These are phyloP conservation scores for Chytriomyces sp. DNA, from an alignment of 192 early-diverging fungal genomes.

Conservation along the genomic window DNA sequence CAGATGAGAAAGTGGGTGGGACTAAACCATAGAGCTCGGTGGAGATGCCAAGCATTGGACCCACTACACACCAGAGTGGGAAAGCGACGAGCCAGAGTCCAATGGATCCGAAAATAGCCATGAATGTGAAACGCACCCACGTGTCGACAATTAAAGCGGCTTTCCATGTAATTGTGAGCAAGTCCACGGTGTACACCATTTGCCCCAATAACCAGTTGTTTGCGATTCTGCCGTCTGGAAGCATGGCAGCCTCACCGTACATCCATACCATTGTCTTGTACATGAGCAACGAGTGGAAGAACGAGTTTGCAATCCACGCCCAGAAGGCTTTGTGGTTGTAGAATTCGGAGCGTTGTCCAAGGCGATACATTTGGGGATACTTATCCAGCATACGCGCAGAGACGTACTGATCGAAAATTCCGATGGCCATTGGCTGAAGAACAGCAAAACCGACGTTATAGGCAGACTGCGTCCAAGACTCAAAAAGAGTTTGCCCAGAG, in stretches of 20 bases:
- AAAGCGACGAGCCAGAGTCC: constrained; percentile 86
- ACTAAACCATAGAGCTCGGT: constrained; percentile 56
- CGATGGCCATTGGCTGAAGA: constrained; percentile 92
- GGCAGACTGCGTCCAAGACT: constrained; percentile 95
- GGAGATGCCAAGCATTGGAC: constrained; percentile 62
- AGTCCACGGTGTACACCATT: constrained; percentile 85
- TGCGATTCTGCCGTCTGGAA: constrained; percentile 72
- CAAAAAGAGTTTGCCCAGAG: constrained; percentile 95
- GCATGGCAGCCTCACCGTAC: constrained; percentile 72
- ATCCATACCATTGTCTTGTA: constrained; percentile 72
- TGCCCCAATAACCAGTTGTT: constrained; percentile 93
- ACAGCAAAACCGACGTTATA: constrained; percentile 96
- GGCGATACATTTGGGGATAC: constrained; percentile 94
- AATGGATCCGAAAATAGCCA: constrained; percentile 90
- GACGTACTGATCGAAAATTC: constrained; percentile 97
- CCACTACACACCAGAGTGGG: constrained; percentile 80
- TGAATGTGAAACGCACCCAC: constrained; percentile 94
- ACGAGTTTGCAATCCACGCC: constrained; percentile 92
- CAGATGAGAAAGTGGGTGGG: constrained; percentile 40
- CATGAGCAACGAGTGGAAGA: constrained; percentile 88
- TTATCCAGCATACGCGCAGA: constrained; percentile 91
- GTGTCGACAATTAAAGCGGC: constrained; percentile 87
- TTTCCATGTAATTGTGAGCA: constrained; percentile 89
- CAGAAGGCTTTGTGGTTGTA: constrained; percentile 90
- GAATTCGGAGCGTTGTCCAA: constrained; percentile 59